A percentile compares a stretch with the other conserved stretches of the same genome.
Evolutionary conservation across 768 basidiomycete genomes (phyloP).

Genomic region (Pisolithus orientalis): DNA sequence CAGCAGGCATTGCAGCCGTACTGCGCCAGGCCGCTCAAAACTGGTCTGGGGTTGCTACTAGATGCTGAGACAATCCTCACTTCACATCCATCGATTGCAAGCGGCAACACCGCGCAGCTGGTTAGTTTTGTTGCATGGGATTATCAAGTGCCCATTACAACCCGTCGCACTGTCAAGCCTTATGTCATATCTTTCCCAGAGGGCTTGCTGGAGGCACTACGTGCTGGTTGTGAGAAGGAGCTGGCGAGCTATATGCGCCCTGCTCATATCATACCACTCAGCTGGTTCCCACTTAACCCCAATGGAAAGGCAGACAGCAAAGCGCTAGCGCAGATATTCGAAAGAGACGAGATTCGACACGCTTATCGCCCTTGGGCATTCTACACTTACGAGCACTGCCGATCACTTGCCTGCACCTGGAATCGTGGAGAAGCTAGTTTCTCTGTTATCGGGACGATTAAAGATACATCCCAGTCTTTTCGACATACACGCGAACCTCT

Average conservation of each 20-base stretch:
- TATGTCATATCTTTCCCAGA: constrained; percentile 23
- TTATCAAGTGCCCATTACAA: constrained; percentile 27
- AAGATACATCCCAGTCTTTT: constrained; percentile 11
- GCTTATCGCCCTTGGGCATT: constrained; percentile 10
- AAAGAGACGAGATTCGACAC: constrained; percentile 14
- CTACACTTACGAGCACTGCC: neutral
- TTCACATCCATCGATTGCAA: constrained; percentile 37
- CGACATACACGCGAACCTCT: constrained; percentile 21
- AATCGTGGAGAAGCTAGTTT: constrained; percentile 33
- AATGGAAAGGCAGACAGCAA: constrained; percentile 32
- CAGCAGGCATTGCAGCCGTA: constrained; percentile 44
- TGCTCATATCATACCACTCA: constrained; percentile 42
- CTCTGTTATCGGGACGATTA: constrained; percentile 23
- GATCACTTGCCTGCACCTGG: constrained; percentile 5
- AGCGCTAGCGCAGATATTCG: constrained; percentile 21
- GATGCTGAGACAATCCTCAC: constrained; percentile 39
- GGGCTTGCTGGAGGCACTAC: constrained; percentile 24
- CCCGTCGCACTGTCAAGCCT: constrained; percentile 29
- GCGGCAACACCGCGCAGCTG: constrained; percentile 31
- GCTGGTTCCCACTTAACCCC: constrained; percentile 40
- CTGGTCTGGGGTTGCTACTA: constrained; percentile 18
- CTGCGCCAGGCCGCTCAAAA: constrained; percentile 19
- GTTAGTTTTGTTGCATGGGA: constrained; percentile 44
- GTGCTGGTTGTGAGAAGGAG: constrained; percentile 32
- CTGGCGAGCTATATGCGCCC: constrained; percentile 49